phyloP scores from a whole-genome alignment of 176 grass and related monocot genomes.

The Sorghum bicolor region DNA sequence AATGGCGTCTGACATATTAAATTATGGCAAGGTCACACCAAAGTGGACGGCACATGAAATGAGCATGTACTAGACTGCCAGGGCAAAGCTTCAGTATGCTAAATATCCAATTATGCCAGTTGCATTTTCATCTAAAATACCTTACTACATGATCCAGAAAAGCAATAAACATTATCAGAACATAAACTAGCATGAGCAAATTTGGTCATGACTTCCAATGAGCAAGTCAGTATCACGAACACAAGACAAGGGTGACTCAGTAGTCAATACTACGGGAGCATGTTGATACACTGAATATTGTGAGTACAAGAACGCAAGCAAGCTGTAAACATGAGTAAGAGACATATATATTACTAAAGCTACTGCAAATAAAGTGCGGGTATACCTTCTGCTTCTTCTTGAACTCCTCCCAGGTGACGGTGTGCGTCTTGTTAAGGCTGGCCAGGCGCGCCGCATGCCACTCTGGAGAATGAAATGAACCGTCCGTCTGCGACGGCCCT shows the following conservation, averaged over 20 bases:
- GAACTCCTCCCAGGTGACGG: constrained; percentile 98
- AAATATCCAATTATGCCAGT: not conserved
- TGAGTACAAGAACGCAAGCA: not conserved
- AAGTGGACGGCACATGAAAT: not conserved
- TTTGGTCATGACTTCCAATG: not conserved
- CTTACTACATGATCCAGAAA: not conserved
- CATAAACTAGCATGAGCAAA: not conserved
- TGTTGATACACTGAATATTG: not conserved
- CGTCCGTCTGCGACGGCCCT: constrained; percentile 94
- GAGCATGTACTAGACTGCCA: not conserved
- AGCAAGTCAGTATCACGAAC: not conserved
- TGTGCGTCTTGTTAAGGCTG: constrained; percentile 93
- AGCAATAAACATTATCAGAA: not conserved
- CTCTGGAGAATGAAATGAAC: constrained; percentile 99
- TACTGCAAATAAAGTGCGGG: not conserved
- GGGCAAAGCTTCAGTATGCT: not conserved
- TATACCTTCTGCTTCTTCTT: constrained; percentile 99
- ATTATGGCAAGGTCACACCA: not conserved
- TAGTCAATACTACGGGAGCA: not conserved
- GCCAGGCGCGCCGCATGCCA: constrained; percentile 99
- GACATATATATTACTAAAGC: not conserved
- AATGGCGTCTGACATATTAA: not conserved
- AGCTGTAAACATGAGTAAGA: not conserved
- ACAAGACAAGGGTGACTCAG: not conserved
- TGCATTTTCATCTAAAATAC: not conserved